Percentiles rank a stretch among this genome's conserved stretches.
Evolutionary conservation across 148 eudicot species (phyloP).

Genomic region (Rhododendron simsii): DNA sequence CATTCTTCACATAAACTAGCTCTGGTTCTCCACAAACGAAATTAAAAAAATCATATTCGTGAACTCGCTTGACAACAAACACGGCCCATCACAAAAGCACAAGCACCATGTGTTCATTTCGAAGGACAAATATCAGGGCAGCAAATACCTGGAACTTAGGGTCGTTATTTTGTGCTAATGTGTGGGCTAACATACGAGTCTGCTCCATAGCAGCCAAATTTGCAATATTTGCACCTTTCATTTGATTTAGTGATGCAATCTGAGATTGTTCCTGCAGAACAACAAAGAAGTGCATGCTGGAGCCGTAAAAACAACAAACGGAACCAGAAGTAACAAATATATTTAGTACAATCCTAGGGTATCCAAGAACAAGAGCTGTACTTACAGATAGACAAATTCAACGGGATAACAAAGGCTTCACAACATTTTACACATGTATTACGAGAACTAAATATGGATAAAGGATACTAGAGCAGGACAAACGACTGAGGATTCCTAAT

Average conservation of each 20-base stretch:
- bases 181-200: slow-evolving; percentile 91
- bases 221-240: slow-evolving; percentile 52
- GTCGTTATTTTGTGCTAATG: slow-evolving; percentile 78
- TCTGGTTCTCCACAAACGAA: background rate
- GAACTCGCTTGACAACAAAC: background rate
- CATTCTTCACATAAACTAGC: slow-evolving; percentile 12
- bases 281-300: background rate
- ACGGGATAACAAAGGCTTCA: background rate
- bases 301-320: background rate
- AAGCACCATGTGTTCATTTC: slow-evolving; percentile 4
- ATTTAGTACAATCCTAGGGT: background rate
- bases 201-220: slow-evolving; percentile 94
- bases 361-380: background rate
- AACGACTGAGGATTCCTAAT: background rate
- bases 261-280: slow-evolving; percentile 65
- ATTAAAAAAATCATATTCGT: background rate
- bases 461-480: background rate
- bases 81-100: background rate
- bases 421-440: background rate
- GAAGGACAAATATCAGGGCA: background rate
- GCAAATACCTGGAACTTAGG: slow-evolving; percentile 86
- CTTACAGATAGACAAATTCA: background rate
- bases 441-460: background rate
- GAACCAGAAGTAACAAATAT: background rate
- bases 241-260: slow-evolving; percentile 46